Percentiles rank a stretch among this genome's conserved stretches.
These are phyloP conservation scores for Cercospora zeae-maydis DNA, from an alignment of 2,329 filamentous ascomycete species.

Conservation along the genomic window DNA sequence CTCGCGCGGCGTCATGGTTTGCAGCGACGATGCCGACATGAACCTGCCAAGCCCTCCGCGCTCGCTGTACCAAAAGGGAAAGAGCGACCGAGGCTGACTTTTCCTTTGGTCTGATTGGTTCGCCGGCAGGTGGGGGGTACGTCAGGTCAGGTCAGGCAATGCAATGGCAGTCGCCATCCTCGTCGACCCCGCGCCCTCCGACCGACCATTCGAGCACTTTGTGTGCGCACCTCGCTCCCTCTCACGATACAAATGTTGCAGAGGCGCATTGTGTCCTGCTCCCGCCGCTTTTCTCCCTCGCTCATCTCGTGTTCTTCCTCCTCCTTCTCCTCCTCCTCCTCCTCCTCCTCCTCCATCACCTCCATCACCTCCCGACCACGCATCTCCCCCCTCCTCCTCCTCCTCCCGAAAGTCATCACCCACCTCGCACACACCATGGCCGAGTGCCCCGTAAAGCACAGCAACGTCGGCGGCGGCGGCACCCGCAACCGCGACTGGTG, in stretches of 20 bases:
- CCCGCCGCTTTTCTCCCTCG: neutral
- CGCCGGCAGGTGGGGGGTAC: neutral
- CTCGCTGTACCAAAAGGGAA: slow-evolving; percentile 8
- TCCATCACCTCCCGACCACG: too few species aligned
- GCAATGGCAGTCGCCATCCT: neutral
- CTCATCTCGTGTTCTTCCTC: neutral
- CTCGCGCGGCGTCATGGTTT: neutral
- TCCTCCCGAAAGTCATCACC: neutral
- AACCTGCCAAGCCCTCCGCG: neutral
- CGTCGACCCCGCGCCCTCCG: slow-evolving; percentile 1
- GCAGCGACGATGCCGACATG: neutral
- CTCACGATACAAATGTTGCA: neutral
- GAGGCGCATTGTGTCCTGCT: neutral
- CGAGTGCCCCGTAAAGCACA: slow-evolving; percentile 33
- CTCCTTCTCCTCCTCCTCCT: neutral
- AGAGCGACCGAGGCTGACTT: slow-evolving; percentile 9
- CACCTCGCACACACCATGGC: slow-evolving; percentile 22
- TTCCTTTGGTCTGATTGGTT: neutral
- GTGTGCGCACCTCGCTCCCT: neutral
- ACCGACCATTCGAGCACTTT: neutral
- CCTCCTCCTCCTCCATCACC: neutral
- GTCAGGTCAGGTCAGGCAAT: too few species aligned
- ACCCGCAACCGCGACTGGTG: slow-evolving; percentile 70
- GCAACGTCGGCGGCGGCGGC: slow-evolving; percentile 47
- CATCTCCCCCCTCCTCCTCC: neutral